These are phyloP conservation scores for Septoria linicola DNA, from an alignment of 2,329 filamentous ascomycete genomes.

Conservation along the genomic window DNA sequence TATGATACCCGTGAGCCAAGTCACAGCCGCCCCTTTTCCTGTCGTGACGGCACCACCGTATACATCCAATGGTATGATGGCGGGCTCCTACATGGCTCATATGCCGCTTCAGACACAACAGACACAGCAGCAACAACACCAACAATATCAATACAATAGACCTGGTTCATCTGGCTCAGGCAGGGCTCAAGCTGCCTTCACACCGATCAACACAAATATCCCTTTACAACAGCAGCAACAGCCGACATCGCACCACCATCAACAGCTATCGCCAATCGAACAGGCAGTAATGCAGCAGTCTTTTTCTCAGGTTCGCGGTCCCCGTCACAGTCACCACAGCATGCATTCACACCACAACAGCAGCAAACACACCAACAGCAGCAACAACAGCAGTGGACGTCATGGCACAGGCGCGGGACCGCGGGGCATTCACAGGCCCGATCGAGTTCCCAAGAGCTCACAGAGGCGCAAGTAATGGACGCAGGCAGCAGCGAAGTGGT, in stretches of 20 bases:
- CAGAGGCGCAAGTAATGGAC: constrained; percentile 26
- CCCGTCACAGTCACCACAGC: constrained; percentile 23
- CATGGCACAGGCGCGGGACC: constrained; percentile 23
- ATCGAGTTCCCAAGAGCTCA: constrained; percentile 21
- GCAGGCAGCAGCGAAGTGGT: background rate
- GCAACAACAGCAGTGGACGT: constrained; percentile 7
- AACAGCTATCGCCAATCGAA: constrained; percentile 16
- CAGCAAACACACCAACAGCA: constrained; percentile 3
- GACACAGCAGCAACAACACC: constrained; percentile 11
- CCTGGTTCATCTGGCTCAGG: constrained; percentile 7
- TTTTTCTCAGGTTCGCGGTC: constrained; percentile 32
- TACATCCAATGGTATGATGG: constrained; percentile 21
- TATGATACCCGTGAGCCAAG: constrained; percentile 32
- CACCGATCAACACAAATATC: constrained; percentile 26
- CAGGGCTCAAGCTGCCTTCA: constrained; percentile 22
- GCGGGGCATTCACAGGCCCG: constrained; percentile 23
- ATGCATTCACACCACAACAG: constrained; percentile 14
- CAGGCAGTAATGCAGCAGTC: constrained; percentile 21
- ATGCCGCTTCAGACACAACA: constrained; percentile 30
- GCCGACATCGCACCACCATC: constrained; percentile 17
- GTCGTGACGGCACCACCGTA: constrained; percentile 30
- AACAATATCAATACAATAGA: constrained; percentile 18
- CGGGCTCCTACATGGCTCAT: constrained; percentile 28
- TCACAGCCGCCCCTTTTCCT: constrained; percentile 36
- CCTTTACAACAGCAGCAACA: constrained; percentile 19